Evolutionary conservation across 345 rosid species (phyloP), one percentile per base, ranked within the genome.

Genomic region (Kandelia obovata): DNA sequence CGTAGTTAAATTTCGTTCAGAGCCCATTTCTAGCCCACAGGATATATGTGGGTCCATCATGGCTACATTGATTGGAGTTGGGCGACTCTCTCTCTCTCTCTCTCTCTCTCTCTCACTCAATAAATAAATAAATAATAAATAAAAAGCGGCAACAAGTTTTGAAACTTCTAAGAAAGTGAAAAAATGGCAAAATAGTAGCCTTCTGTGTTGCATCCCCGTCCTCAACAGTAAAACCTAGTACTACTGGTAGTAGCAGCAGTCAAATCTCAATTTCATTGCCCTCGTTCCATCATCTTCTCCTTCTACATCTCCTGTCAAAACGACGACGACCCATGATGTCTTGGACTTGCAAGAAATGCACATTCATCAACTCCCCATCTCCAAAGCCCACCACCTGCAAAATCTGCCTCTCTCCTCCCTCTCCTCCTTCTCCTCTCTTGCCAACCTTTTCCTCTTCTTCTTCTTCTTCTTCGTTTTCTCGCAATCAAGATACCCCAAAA

Each of bases 281-380:
- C 37, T 34, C 37, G 2, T 34, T 34, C 49, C 19, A 43, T 15
- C 19, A 2, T 9, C 47, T 2, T 39, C 47, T 39, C 7, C 43
- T 35, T 35, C 43, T 35, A 2, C 49, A 43, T 43, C 49, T 43
- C 1, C 4, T 15, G 15, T 15, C 15, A 15, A 43, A 43, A 43
- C 4, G 16, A 43, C 3, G 16, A 43, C 16, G 51, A 57, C 49
- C 53, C 11, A 76, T 0, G 49, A 13, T 76, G 79, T 71, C 96
- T 11, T 92, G 96, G 99, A 75, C 96, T 58, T 95, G 98, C 82
- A 85, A 81, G 71, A 86, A 78, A 71, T 92, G 99, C 73, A 92
- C 96, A 7, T 95, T 90, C 86, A 82, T 90, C 77, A 95, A 95
- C 80, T 81, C 96, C 25, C 86, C 96, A 5, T 86, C 92, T 35